These are phyloP conservation scores for Ministeria vibrans DNA, from an alignment of 78 protist genomes.

Conservation along the genomic window DNA sequence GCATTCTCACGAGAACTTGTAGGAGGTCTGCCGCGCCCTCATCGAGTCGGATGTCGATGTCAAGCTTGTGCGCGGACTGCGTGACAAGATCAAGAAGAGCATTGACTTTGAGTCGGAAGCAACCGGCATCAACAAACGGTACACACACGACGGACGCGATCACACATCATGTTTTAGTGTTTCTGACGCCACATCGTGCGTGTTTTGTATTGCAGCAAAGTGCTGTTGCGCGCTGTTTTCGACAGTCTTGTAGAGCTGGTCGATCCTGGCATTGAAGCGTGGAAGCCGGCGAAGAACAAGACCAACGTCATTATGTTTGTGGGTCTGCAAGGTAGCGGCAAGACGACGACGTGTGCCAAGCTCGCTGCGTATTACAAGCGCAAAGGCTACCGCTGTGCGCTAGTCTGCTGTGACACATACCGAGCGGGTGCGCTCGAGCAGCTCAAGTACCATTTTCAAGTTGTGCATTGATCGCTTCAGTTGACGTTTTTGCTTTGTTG, in stretches of 20 bases:
- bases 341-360: constrained; percentile 85
- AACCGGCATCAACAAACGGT: constrained; percentile 76
- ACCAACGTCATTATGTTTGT: constrained; percentile 96
- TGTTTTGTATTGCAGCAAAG: not conserved
- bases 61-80: constrained; percentile 52
- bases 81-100: constrained; percentile 47
- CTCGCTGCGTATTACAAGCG: constrained; percentile 83
- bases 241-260: constrained; percentile 76
- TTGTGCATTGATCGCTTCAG: too few species aligned
- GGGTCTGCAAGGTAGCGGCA: constrained; percentile 96
- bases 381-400: constrained; percentile 80
- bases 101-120: constrained; percentile 66
- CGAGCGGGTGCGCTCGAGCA: constrained; percentile 99
- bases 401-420: constrained; percentile 99
- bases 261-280: constrained; percentile 84
- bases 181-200: not conserved
- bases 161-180: not conserved
- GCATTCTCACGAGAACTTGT: constrained; percentile 49
- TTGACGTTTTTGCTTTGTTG: too few species aligned
- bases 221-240: constrained; percentile 43
- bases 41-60: constrained; percentile 83
- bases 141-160: constrained; percentile 30
- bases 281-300: constrained; percentile 72
- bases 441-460: too few species aligned
- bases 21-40: constrained; percentile 79